Percentiles rank a stretch among this genome's conserved stretches.
phyloP scores from a whole-genome alignment of 2,329 filamentous ascomycete genomes.

The Canariomyces notabilis region DNA sequence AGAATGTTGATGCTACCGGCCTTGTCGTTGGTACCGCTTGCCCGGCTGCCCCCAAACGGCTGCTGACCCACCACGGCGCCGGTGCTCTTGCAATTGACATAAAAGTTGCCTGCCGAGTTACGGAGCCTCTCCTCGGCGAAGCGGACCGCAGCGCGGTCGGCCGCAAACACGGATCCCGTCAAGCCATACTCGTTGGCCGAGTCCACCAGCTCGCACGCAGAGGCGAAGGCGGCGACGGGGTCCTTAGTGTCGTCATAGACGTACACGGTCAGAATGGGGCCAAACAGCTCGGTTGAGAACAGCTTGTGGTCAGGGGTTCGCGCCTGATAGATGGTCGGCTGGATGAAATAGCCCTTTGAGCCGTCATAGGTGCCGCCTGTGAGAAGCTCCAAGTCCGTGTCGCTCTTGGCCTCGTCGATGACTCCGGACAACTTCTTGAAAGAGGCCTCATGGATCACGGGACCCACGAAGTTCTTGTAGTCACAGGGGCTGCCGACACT shows the following conservation, averaged over 20 bases:
- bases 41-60: conserved; percentile 48
- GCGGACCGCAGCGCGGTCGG: conserved; percentile 42
- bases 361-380: conserved; percentile 41
- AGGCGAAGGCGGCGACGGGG: conserved; percentile 39
- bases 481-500: conserved; percentile 30
- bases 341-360: conserved; percentile 40
- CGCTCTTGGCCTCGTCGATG: conserved; percentile 42
- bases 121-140: conserved; percentile 47
- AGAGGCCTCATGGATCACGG: conserved; percentile 44
- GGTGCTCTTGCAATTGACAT: conserved; percentile 55
- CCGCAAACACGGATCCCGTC: conserved; percentile 47
- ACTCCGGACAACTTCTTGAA: conserved; percentile 41
- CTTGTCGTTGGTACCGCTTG: conserved; percentile 53
- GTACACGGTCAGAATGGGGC: conserved; percentile 41
- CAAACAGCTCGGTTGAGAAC: conserved; percentile 45
- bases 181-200: conserved; percentile 63
- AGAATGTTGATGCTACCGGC: conserved; percentile 48
- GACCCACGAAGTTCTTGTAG: conserved; percentile 39
- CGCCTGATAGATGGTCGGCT: conserved; percentile 43
- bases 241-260: conserved; percentile 43
- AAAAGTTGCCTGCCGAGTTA: conserved; percentile 53
- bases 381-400: conserved; percentile 39
- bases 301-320: conserved; percentile 39
- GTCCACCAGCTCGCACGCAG: conserved; percentile 61
- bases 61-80: conserved; percentile 53